Base-by-base conservation (phyloP, 176 grass and related monocot genomes). In the Aegilops umbellulata region DNA sequence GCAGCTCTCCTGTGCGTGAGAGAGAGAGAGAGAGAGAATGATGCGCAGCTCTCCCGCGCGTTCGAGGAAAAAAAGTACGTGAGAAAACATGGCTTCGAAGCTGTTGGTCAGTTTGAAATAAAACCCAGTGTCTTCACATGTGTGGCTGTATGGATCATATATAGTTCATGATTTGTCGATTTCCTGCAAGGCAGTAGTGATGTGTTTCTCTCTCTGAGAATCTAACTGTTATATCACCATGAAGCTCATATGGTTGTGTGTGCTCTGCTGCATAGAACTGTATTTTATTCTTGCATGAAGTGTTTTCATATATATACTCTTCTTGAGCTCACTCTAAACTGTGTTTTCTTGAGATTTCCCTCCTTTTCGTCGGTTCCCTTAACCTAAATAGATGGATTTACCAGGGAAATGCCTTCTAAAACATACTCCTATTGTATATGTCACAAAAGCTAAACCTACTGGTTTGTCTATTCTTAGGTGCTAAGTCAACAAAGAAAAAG, bases 401-500 rank as follows among this genome's bases (percentile, higher is more conserved):
- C 29, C 19, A 17, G 23, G 8, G 17, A 23, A 32, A 67, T 77
- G 34, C 23, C 23, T 3, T 44, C 65, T 84, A n/a, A 4, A 76
- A 60, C 2, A 64, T 69, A 13, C 12, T 61, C 3, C 17, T 69
- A 26, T 49, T 53, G 19, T 65, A 9, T 69, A 26, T 67, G 26
- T 38, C 29, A 46, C 41, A 66, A 26, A 79, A 70, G 12, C 17
- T 46, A n/a, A 35, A 74, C 10, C 69, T 72, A 20, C 81, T 46
- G n/a, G 67, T 78, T 76, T 32, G 20, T 13, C 58, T 80, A 15
- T 61, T 83, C 14, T 68, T 82, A 98, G 95, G 95, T 95, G 34
- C 46, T 98, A 63, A 80, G 81, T 92, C 75, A 89, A 39, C 87
- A 92, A 88, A 76, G 86, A 72, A 97, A 93, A 92, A 79, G 86